Evolutionary conservation across 2,329 filamentous ascomycete genomes (phyloP).

Genomic region (Xylaria sp.): DNA sequence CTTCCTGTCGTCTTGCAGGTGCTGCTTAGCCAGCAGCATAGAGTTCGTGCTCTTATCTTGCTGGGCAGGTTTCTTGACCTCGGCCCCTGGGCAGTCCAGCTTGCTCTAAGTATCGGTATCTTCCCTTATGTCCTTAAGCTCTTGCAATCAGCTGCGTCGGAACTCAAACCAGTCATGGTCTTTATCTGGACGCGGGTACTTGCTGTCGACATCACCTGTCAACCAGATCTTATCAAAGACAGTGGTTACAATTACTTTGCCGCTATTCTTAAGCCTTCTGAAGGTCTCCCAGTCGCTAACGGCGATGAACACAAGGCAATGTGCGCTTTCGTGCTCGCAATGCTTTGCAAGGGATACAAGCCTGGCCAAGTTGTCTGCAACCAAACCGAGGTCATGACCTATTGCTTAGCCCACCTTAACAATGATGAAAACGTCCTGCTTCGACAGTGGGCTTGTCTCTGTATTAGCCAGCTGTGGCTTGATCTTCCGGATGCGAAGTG

Average conservation of each 20-base stretch:
- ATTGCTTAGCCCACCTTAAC: conserved; percentile 80
- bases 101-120: conserved; percentile 95
- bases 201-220: conserved; percentile 92
- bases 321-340: conserved; percentile 97
- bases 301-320: conserved; percentile 95
- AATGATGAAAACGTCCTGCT: conserved; percentile 88
- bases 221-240: conserved; percentile 93
- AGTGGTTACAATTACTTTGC: conserved; percentile 98
- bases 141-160: conserved; percentile 89
- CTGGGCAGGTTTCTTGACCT: conserved; percentile 93
- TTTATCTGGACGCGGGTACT: conserved; percentile 98
- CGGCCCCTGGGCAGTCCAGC: conserved; percentile 97
- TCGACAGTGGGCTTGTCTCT: conserved; percentile 94
- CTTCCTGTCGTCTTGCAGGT: conserved; percentile 96
- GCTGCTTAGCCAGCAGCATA: conserved; percentile 91
- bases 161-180: conserved; percentile 98
- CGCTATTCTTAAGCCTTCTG: conserved; percentile 83
- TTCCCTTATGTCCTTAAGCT: conserved; percentile 99
- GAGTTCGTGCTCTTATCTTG: conserved; percentile 87
- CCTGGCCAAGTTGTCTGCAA: conserved; percentile 92
- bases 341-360: conserved; percentile 94
- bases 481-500: conserved; percentile 93
- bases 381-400: conserved; percentile 86
- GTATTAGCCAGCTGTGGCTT: conserved; percentile 92
- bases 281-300: conserved; percentile 83